These are phyloP conservation scores for Suillus subluteus DNA, from an alignment of 768 basidiomycete genomes.

Conservation along the genomic window DNA sequence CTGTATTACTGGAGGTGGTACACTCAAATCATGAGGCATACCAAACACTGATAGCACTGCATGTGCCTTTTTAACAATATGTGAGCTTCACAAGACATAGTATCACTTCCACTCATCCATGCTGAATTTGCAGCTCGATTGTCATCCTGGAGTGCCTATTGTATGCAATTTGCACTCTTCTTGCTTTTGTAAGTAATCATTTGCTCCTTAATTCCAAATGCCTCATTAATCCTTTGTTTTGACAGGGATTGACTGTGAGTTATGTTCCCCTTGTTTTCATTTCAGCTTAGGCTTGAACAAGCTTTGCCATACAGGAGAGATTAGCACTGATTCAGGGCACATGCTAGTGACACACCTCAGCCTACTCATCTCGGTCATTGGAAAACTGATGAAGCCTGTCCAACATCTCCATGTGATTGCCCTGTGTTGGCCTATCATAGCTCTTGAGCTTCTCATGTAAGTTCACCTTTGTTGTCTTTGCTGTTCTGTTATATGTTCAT, in stretches of 20 bases:
- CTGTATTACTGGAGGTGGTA: not conserved
- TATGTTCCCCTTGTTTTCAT: slow-evolving; percentile 3
- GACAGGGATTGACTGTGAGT: not conserved
- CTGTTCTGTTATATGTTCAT: slow-evolving; percentile 1
- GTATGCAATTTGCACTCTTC: slow-evolving; percentile 6
- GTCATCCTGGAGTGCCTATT: slow-evolving; percentile 5
- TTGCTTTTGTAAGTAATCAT: slow-evolving; percentile 10
- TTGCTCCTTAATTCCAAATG: slow-evolving; percentile 1
- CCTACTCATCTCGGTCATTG: slow-evolving; percentile 18
- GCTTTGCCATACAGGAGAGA: not conserved
- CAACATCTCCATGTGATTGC: slow-evolving; percentile 14
- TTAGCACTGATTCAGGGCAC: not conserved
- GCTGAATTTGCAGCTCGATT: not conserved
- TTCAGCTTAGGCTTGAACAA: slow-evolving; percentile 10
- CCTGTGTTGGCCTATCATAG: slow-evolving; percentile 14
- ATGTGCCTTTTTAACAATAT: slow-evolving; percentile 2
- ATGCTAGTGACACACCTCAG: slow-evolving; percentile 15
- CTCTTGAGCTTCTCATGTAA: slow-evolving; percentile 3
- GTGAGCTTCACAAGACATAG: not conserved
- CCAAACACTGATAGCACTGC: slow-evolving; percentile 4
- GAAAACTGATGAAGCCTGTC: slow-evolving; percentile 18
- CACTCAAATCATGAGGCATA: slow-evolving; percentile 4
- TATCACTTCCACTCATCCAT: slow-evolving; percentile 1
- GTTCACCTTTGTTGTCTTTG: slow-evolving; percentile 7
- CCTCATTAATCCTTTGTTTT: slow-evolving; percentile 2